Evolutionary conservation across 2,329 filamentous ascomycete genomes (phyloP).

Genomic region (Plectosphaerella plurivora): DNA sequence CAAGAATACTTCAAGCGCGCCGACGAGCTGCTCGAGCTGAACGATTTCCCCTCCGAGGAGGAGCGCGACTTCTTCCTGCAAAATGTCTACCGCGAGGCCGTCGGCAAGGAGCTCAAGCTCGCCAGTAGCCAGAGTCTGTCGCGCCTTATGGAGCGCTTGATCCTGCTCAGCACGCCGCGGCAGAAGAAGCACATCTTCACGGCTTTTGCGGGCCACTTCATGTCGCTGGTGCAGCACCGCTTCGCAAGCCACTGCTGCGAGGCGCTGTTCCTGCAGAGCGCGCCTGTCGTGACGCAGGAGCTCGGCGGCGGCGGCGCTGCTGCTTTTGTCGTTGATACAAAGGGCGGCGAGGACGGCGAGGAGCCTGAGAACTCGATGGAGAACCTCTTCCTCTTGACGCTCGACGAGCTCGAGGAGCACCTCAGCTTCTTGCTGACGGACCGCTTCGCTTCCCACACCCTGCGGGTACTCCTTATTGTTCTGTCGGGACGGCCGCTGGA

Average conservation of each 20-base stretch:
- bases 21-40: conserved; percentile 83
- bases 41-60: conserved; percentile 77
- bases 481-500: conserved; percentile 79
- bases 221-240: conserved; percentile 86
- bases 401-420: conserved; percentile 84
- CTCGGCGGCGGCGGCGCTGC: conserved; percentile 34
- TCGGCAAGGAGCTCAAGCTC: conserved; percentile 92
- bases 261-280: conserved; percentile 80
- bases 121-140: conserved; percentile 96
- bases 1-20: conserved; percentile 93
- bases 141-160: conserved; percentile 84
- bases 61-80: conserved; percentile 68
- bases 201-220: conserved; percentile 81
- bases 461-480: conserved; percentile 81
- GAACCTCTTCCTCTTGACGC: conserved; percentile 73
- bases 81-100: conserved; percentile 81
- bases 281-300: conserved; percentile 73
- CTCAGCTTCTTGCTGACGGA: conserved; percentile 83
- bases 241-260: conserved; percentile 98
- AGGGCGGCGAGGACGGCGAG: conserved; percentile 37
- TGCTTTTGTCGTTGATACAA: conserved; percentile 36
- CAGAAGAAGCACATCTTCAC: conserved; percentile 87
- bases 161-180: conserved; percentile 69
- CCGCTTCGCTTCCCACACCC: conserved; percentile 81
- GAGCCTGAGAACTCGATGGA: conserved; percentile 67